These are phyloP conservation scores for Rhodotorula sp. DNA, from an alignment of 1,284 basidiomycete species.

Conservation along the genomic window DNA sequence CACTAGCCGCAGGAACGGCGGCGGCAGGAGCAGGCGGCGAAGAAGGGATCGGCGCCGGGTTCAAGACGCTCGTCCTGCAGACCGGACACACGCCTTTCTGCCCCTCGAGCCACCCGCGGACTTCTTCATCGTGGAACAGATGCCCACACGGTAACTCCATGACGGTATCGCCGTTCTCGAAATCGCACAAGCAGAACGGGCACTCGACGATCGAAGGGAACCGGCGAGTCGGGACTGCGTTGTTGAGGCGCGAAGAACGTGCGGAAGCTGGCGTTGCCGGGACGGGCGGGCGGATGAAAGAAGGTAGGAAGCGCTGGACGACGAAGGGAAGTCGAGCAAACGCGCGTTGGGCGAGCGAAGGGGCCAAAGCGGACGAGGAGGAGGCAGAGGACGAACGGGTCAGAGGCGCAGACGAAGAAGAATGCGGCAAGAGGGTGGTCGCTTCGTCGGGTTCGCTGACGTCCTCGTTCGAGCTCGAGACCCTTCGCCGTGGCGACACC, in stretches of 20 bases:
- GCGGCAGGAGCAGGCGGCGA: neutral
- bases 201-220: conserved; percentile 58
- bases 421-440: conserved; percentile 18
- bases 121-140: conserved; percentile 78
- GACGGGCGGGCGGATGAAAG: neutral
- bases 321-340: conserved; percentile 6
- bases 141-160: conserved; percentile 86
- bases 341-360: conserved; percentile 6
- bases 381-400: no score
- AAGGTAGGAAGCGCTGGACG: neutral
- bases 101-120: conserved; percentile 83
- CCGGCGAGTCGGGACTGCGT: conserved; percentile 6
- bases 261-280: neutral
- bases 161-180: conserved; percentile 77
- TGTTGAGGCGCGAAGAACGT: neutral
- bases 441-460: conserved; percentile 9
- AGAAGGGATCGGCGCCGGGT: neutral
- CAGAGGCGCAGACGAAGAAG: neutral
- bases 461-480: neutral
- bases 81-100: conserved; percentile 62
- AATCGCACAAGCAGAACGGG: conserved; percentile 82
- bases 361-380: neutral
- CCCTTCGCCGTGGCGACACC: neutral
- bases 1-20: neutral
- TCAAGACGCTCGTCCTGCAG: conserved; percentile 14